Evolutionary conservation across 1,284 basidiomycete genomes (phyloP).

Genomic region (Cryptococcus jaspeensis): DNA sequence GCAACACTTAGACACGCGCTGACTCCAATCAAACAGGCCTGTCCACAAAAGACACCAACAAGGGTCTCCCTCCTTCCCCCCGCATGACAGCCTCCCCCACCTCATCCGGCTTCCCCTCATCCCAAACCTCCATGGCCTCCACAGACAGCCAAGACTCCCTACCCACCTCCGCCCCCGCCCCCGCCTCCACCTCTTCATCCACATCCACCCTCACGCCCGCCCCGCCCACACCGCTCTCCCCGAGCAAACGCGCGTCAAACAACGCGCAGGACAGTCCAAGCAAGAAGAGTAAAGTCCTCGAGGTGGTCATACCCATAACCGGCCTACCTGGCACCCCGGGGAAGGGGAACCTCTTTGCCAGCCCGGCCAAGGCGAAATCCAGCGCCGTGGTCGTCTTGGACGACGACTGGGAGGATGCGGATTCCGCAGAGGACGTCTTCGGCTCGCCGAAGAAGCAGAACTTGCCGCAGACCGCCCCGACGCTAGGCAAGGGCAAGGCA

Average conservation of each 20-base stretch:
- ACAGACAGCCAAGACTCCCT: not conserved
- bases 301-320: conserved; percentile 20
- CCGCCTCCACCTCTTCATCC: not conserved
- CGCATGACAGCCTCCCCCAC: not conserved
- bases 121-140: not conserved
- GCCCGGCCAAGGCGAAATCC: not conserved
- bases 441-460: not conserved
- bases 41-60: conserved; percentile 1
- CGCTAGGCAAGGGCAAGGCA: too few species aligned
- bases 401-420: not conserved
- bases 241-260: conserved; percentile 33
- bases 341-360: conserved; percentile 33
- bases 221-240: conserved; percentile 36
- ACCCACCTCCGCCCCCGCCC: not conserved
- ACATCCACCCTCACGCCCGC: conserved; percentile 2
- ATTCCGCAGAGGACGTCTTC: conserved; percentile 9
- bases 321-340: conserved; percentile 26
- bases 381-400: not conserved
- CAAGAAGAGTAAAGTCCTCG: conserved; percentile 21
- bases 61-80: not conserved
- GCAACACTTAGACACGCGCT: not conserved
- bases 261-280: conserved; percentile 14
- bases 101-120: not conserved
- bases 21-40: not conserved
- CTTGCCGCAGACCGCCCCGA: not conserved